Conservation (phyloP, 129 eudicot genomes). For the Scalesia atractyloides region DNA sequence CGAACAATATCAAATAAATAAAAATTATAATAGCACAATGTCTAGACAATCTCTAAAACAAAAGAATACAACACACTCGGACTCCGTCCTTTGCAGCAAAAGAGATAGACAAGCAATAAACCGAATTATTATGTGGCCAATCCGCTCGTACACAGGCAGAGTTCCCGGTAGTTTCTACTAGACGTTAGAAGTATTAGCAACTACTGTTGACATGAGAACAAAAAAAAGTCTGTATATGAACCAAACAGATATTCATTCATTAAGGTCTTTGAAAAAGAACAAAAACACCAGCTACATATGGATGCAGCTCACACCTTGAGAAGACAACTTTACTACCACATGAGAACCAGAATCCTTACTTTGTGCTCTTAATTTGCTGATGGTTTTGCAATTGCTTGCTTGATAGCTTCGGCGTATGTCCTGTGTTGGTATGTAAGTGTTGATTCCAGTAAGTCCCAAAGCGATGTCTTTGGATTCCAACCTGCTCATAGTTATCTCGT, state of each 20-base stretch:
- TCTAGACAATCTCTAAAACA: background rate
- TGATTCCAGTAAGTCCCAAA: slow-evolving; percentile 94
- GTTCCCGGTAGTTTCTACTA: background rate
- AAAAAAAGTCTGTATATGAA: slow-evolving; percentile 15
- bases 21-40: background rate
- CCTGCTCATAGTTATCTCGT: slow-evolving; percentile 37
- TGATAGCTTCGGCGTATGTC: slow-evolving; percentile 92
- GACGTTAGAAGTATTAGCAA: slow-evolving; percentile 9
- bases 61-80: background rate
- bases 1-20: no score
- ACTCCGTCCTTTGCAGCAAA: slow-evolving; percentile 4
- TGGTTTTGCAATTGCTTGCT: slow-evolving; percentile 81
- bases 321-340: slow-evolving; percentile 3
- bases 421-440: slow-evolving; percentile 94
- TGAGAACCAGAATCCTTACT: slow-evolving; percentile 21
- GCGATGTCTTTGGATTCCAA: slow-evolving; percentile 95
- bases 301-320: slow-evolving; percentile 24
- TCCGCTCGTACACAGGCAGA: no score
- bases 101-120: background rate
- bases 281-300: slow-evolving; percentile 20
- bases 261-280: slow-evolving; percentile 26
- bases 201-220: background rate
- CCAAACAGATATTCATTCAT: slow-evolving; percentile 23
- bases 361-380: slow-evolving; percentile 45
- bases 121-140: background rate